These are phyloP conservation scores for Anthoceros angustus DNA, from an alignment of 225 moss, liverwort and hornwort genomes.

Conservation along the genomic window DNA sequence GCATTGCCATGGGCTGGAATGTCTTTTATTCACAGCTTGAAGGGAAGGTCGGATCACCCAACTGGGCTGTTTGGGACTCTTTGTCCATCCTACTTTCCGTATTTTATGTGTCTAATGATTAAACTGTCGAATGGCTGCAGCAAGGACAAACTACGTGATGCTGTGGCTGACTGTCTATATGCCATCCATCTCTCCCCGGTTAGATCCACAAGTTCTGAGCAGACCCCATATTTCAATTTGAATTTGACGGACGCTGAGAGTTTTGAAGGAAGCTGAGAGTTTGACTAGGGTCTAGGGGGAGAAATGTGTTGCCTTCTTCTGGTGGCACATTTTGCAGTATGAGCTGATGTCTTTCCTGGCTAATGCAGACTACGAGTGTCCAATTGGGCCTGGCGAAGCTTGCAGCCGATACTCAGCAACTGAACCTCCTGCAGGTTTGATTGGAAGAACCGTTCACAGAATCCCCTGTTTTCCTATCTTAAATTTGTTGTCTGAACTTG, in stretches of 20 bases:
- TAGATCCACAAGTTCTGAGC: constrained; percentile 13
- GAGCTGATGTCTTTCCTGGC: neutral
- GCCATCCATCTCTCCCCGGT: constrained; percentile 91
- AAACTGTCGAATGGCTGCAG: constrained; percentile 20
- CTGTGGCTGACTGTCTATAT: constrained; percentile 81
- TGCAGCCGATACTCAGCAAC: constrained; percentile 54
- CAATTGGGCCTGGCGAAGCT: constrained; percentile 80
- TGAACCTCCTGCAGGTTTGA: constrained; percentile 54
- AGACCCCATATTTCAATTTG: neutral
- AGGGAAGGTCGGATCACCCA: constrained; percentile 1
- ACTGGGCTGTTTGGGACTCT: neutral
- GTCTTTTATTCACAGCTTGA: constrained; percentile 62
- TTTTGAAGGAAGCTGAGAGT: neutral
- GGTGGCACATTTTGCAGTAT: neutral
- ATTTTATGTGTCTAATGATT: neutral
- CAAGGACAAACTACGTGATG: constrained; percentile 64
- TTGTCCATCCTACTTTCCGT: neutral
- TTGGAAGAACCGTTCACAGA: no score
- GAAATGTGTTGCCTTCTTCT: neutral
- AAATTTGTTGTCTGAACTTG: neutral
- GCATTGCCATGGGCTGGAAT: constrained; percentile 94
- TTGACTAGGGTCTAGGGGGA: neutral
- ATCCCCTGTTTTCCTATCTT: neutral
- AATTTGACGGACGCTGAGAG: neutral
- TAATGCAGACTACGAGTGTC: constrained; percentile 55